A percentile compares a stretch with the other conserved stretches of the same genome.
phyloP scores from a whole-genome alignment of 176 grass and related monocot genomes.

The Canna indica region DNA sequence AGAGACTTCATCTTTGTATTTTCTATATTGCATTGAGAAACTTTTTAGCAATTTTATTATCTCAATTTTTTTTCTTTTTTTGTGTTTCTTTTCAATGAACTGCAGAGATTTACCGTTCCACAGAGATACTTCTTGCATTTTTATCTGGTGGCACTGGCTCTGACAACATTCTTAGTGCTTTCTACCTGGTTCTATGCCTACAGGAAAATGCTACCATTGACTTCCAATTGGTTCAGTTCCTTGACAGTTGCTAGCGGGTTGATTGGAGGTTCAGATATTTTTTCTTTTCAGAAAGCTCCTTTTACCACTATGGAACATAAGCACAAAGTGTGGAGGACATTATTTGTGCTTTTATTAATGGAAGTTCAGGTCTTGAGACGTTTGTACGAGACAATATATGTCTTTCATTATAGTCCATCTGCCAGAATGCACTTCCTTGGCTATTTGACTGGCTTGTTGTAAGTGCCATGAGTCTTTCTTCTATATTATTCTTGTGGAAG shows the following conservation, averaged over 20 bases:
- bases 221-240: slow-evolving; percentile 43
- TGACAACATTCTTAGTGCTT: slow-evolving; percentile 56
- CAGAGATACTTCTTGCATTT: slow-evolving; percentile 97
- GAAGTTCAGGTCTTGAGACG: slow-evolving; percentile 82
- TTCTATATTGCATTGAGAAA: not conserved
- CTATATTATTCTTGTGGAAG: not conserved
- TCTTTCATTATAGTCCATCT: slow-evolving; percentile 84
- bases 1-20: not conserved
- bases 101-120: slow-evolving; percentile 84
- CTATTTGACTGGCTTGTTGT: slow-evolving; percentile 83
- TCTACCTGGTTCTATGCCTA: slow-evolving; percentile 77
- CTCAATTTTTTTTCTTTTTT: not conserved
- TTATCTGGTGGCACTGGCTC: slow-evolving; percentile 44
- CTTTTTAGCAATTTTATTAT: not conserved
- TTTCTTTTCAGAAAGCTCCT: slow-evolving; percentile 43
- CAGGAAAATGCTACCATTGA: slow-evolving; percentile 53
- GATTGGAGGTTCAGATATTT: slow-evolving; percentile 50
- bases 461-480: slow-evolving; percentile 30
- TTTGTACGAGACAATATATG: slow-evolving; percentile 75
- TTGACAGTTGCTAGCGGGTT: slow-evolving; percentile 66
- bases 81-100: not conserved
- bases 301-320: slow-evolving; percentile 43
- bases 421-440: slow-evolving; percentile 75
- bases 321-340: slow-evolving; percentile 62
- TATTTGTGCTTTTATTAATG: slow-evolving; percentile 77